Evolutionary conservation across 1,139 yeast species (phyloP), one percentile per base, ranked within the genome.

Genomic region (Nakaseomyces bracarensis): DNA sequence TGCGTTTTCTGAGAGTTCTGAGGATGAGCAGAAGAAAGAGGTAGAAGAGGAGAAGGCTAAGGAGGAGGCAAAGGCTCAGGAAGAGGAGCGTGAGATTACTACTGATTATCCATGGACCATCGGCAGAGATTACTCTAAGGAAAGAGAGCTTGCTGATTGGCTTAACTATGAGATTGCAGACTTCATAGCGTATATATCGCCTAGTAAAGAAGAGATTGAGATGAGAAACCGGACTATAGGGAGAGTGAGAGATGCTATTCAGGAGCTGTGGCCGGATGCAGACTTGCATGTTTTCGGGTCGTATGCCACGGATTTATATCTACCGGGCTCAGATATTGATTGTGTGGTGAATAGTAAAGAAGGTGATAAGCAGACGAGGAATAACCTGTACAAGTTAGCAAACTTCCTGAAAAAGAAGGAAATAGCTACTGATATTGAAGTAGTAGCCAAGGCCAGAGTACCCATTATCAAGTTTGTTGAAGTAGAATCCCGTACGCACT

Each of bases 291-390:
- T 89, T 13, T 91, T 93, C 68, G 99, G 99, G 0, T 87, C 97
- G 0, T 85, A 78, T 61, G 97, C 98, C 0, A 89, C 98, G 0
- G 96, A 89, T 58, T 67, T 93, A 48, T 91, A 89, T 55, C 68
- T 93, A 19, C 98, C 98, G 0, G 96, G 96, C 1, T 86, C 96
- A 0, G 99, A 93, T 68, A 87, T 93, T 27, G 99, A 93, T 64
- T 80, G 93, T 80, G 97, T 89, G 35, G 75, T 93, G 21, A 69
- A 81, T 7, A 82, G 95, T 9, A 66, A 70, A 14, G 61, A 70
- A 3, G 82, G 83, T 3, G 74, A 74, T 51, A 80, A 82, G 57
- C 93, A 79, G 49, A 75, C 73, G 46, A 72, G 86, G 53, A 74
- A 78, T 18, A 70, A 79, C 38, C 66, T 93, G 38, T 87, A 82